Evolutionary conservation across 345 rosid species (phyloP), one percentile per base, ranked within the genome.

Genomic region (Hibiscus trionum): DNA sequence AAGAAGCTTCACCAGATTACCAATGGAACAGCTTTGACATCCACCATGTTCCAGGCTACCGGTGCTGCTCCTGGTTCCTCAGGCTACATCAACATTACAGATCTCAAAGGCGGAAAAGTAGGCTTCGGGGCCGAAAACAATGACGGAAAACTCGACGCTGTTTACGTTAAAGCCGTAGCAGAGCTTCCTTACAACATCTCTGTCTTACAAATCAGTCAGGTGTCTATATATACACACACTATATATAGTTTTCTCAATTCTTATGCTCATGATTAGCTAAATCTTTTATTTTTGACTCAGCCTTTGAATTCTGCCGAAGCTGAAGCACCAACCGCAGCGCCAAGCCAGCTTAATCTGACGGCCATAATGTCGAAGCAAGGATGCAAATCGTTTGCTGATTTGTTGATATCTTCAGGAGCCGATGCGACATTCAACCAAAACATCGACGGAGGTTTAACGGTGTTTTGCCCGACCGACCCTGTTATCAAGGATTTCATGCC

Each of bases 1-100:
- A 91, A 86, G 83, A 95, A 95, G 77, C 93, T 95, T 55, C 97
- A 92, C 84, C 97, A 95, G 80, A 87, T 95, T 75, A 87, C 86
- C 10, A 75, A 83, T 69, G 92, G 97, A 52, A 77, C 91, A 0
- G 82, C 97, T 12, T 73, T 89, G 61, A 83, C 93, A 26, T 84
- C 97, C 21, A 85, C 97, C 31, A 83, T 95, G 91, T 95, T 90
- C 73, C 99, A 95, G 79, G 89, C 97, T 61, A 86, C 97, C 12
- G 99, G 99, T 0, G 72, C 93, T 1, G 99, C 99, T 1, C 66
- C 97, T 0, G 97, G 97, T 4, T 78, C 97, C 8, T 71, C 96
- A 0, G 99, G 99, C 0, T 92, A 88, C 77, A 83, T 95, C 29
- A 95, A 95, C 73, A 83, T 95, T 42, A 90, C 97, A 0, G 93